Base-by-base conservation (phyloP, 805 yeast genomes). In the Sugiyamaella lignohabitans region DNA sequence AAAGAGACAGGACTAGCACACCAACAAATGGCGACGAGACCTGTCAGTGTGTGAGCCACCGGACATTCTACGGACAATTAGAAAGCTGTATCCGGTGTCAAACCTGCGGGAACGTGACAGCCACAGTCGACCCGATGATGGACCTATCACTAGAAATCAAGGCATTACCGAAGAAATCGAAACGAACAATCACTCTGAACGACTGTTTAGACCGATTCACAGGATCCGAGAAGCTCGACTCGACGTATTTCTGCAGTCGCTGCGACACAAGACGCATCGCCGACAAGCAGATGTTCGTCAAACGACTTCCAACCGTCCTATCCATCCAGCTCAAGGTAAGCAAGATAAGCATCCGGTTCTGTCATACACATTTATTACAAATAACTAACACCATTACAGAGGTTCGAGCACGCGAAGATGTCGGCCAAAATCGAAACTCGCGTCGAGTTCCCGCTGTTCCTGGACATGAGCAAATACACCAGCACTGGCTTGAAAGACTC, bases 81-180 rank as follows among this genome's bases (percentile, higher is more conserved):
- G 84, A 86, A 62, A 84, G 93, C 62, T 75, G 87, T 1, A 82
- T 91, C 47, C 75, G 71, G 17, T 93, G 98, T 63, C 68, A 76
- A 2, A 72, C 76, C 38, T 89, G 97, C 62, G 69, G 73, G 3
- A 71, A 75, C 23, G 70, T 75, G 21, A 81, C 86, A n/a, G 70
- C 68, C 30, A 86, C 93, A 0, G 71, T 80, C 23, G 98, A 93
- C 62, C 97, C 97, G 3, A 79, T 86, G 72, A 74, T 93, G 67
- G 98, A 93, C 62, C 65, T 93, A 22, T 85, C 96, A 2, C 70
- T 93, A 49, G 96, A 87, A 58, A 78, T 89, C 45, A 62, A 67
- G 66, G 58, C 48, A 10, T 48, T 52, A 5, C 42, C 52, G 1
- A 43, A 38, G 27, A 40, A 44, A 18, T 17, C 38, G 37, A 45